Conservation (phyloP, 106 monocot species). For the Dioscorea alata region DNA sequence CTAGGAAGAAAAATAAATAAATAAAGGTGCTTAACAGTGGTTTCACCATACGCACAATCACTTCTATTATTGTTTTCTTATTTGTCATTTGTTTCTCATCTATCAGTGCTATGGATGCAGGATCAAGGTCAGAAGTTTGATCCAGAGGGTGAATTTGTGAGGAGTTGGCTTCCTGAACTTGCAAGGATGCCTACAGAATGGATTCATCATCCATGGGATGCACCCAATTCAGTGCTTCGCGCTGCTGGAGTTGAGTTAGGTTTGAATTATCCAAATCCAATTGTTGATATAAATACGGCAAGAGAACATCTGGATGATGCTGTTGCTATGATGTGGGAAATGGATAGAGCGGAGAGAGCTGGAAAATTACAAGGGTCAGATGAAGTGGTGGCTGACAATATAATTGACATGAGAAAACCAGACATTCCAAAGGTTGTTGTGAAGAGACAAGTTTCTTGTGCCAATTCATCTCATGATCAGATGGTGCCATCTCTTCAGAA, state of each 20-base stretch:
- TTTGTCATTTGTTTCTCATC: too few species aligned
- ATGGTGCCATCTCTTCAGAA: slow-evolving; percentile 50
- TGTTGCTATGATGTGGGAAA: slow-evolving; percentile 73
- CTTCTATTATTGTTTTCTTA: too few species aligned
- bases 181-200: slow-evolving; percentile 76
- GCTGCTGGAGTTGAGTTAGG: slow-evolving; percentile 82
- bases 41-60: too few species aligned
- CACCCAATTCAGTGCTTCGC: slow-evolving; percentile 47
- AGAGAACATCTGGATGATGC: slow-evolving; percentile 53
- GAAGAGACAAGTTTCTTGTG: slow-evolving; percentile 32
- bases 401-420: slow-evolving; percentile 23
- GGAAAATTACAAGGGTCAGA: slow-evolving; percentile 13
- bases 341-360: slow-evolving; percentile 39
- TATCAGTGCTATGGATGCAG: slow-evolving; percentile 15
- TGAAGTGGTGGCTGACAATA: slow-evolving; percentile 68
- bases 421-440: slow-evolving; percentile 70
- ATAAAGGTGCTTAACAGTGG: too few species aligned
- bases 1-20: too few species aligned
- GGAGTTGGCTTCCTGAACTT: slow-evolving; percentile 86
- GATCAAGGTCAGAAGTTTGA: slow-evolving; percentile 74
- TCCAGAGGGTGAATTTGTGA: slow-evolving; percentile 70
- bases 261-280: slow-evolving; percentile 68
- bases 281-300: slow-evolving; percentile 54
- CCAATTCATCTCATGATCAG: slow-evolving; percentile 50
- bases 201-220: slow-evolving; percentile 94